Evolutionary conservation across 768 basidiomycete species (phyloP), one percentile per base, ranked within the genome.

Genomic region (Macrolepiota dolichaula): DNA sequence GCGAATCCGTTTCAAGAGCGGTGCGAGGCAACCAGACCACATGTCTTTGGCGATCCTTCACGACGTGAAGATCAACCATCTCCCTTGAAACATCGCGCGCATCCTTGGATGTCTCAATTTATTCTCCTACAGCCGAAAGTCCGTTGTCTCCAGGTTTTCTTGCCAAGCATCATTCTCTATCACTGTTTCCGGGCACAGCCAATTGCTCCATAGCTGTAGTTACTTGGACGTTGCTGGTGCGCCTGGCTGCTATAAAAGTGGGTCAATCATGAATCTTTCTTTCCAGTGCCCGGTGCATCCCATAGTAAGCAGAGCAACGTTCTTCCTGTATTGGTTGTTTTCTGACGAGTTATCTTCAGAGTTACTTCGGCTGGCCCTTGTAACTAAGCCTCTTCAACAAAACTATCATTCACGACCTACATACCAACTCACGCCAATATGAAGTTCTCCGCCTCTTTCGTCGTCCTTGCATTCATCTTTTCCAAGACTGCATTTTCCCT

Each of bases 331-430:
- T n/a, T 32, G 3, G 1, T 52, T 17, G 11, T 36, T n/a, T 32
- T 17, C 51, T 36, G 32, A 52, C 51, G 13, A n/a, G 6, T 36
- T 22, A 7, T 19, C 35, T 24, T 12, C 54, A 44, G 44, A 57
- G 42, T 42, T 55, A 55, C 54, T 55, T 55, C 54, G 54, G 54
- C 54, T 55, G 54, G 54, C 44, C 54, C 54, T 27, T 42, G 54
- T 55, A 55, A 42, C 37, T 55, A 6, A 32, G 29, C 7, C 7
- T 32, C 29, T 32, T 3, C 29, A 32, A 32, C 4, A 27, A 19
- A 24, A 22, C 6, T 42, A 40, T 40, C 54, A 9, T 19, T n/a
- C n/a, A 52, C 32, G 13, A 12, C 52, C 12, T 36, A 19, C 12
- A 13, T 25, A 25, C 5, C 22, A 49, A 49, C 42, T 17, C 52